Conservation (phyloP, 176 grass and related monocot species). For the Carex parvula region DNA sequence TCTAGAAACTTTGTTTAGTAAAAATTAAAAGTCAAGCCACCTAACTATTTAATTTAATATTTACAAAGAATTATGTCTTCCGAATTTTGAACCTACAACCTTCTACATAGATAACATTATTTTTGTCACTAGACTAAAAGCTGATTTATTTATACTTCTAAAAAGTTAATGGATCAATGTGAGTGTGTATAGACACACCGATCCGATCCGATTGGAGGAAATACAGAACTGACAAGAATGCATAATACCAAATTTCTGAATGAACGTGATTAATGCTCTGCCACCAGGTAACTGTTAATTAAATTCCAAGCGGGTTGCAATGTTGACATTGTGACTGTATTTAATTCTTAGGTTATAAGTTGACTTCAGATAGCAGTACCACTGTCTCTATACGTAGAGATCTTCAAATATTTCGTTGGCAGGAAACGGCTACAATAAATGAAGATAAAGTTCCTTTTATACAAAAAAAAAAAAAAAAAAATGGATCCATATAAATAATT, state of each 20-base stretch:
- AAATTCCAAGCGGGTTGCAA: background rate
- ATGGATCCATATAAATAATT: too few relatives aligned
- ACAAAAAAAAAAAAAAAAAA: too few relatives aligned
- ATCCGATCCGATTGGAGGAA: background rate
- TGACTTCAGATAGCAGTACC: background rate
- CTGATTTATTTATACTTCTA: too few relatives aligned
- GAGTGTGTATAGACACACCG: background rate
- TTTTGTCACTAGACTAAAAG: too few relatives aligned
- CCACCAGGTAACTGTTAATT: slow-evolving; percentile 2
- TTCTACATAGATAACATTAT: too few relatives aligned
- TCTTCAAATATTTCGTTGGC: slow-evolving; percentile 12
- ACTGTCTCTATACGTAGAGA: background rate
- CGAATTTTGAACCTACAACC: too few relatives aligned
- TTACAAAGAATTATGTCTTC: too few relatives aligned
- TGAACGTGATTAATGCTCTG: background rate
- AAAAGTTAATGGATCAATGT: too few relatives aligned
- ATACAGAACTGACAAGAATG: background rate
- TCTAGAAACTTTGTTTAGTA: too few relatives aligned
- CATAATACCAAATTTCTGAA: background rate
- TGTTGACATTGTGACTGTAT: background rate
- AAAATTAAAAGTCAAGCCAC: too few relatives aligned
- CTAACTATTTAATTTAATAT: too few relatives aligned
- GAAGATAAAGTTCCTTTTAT: background rate
- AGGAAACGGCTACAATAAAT: slow-evolving; percentile 16
- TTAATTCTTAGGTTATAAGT: background rate